Conservation (phyloP, 2,329 filamentous ascomycete genomes). For the Balansia obtecta region DNA sequence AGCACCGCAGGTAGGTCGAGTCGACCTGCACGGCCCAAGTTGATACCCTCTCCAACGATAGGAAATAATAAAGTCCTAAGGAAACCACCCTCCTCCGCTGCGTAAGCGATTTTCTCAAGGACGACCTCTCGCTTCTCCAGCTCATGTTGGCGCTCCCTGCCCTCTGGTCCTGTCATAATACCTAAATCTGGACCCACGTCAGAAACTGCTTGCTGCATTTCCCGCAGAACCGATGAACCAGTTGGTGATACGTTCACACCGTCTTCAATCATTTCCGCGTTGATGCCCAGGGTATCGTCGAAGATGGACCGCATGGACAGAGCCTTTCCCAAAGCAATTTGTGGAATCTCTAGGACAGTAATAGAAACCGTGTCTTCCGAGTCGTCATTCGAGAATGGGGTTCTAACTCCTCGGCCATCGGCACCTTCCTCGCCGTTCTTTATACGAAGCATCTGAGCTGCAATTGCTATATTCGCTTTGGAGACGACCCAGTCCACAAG, state of each 20-base stretch:
- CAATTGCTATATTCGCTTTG: conserved; percentile 79
- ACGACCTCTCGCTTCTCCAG: conserved; percentile 72
- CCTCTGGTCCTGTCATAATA: conserved; percentile 53
- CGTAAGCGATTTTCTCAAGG: conserved; percentile 75
- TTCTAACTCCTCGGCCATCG: conserved; percentile 48
- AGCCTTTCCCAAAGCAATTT: conserved; percentile 70
- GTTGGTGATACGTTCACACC: conserved; percentile 64
- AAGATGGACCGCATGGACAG: conserved; percentile 84
- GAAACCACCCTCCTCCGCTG: conserved; percentile 72
- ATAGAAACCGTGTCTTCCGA: conserved; percentile 76
- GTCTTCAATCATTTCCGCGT: conserved; percentile 93
- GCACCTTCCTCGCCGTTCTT: conserved; percentile 55
- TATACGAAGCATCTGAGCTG: conserved; percentile 56
- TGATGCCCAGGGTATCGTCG: conserved; percentile 86
- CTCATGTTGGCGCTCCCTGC: conserved; percentile 63
- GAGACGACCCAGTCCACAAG: conserved; percentile 88
- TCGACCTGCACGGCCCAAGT: conserved; percentile 63
- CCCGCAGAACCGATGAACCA: conserved; percentile 71
- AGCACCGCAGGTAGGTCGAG: conserved; percentile 66
- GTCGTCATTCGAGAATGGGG: conserved; percentile 58
- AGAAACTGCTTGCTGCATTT: conserved; percentile 73
- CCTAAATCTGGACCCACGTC: conserved; percentile 71
- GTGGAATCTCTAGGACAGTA: conserved; percentile 76
- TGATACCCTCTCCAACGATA: conserved; percentile 63
- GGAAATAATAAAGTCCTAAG: conserved; percentile 74